These are phyloP conservation scores for Tilletia caries DNA, from an alignment of 1,284 basidiomycete species.

Conservation along the genomic window DNA sequence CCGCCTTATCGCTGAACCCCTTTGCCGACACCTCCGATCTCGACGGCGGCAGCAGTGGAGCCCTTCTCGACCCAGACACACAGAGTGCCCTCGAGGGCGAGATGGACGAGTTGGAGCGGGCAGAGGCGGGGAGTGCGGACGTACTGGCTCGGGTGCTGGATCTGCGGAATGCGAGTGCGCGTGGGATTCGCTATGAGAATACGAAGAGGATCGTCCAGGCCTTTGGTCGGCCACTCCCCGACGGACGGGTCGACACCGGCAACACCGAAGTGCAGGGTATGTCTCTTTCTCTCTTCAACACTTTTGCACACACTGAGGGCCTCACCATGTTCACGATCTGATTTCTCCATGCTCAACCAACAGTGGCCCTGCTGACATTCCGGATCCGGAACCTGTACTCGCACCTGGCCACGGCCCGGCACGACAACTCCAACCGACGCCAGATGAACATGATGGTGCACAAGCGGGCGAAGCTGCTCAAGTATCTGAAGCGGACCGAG, in stretches of 20 bases:
- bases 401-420: slow-evolving; percentile 68
- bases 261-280: slow-evolving; percentile 81
- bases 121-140: slow-evolving; percentile 65
- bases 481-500: slow-evolving; percentile 70
- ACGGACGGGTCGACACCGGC: slow-evolving; percentile 71
- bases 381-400: slow-evolving; percentile 76
- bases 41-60: neutral
- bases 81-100: slow-evolving; percentile 20
- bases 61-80: slow-evolving; percentile 15
- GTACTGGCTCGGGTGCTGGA: slow-evolving; percentile 72
- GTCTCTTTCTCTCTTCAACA: slow-evolving; percentile 37
- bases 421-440: slow-evolving; percentile 75
- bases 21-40: too few species aligned
- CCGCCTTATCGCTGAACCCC: neutral
- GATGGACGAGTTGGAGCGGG: slow-evolving; percentile 30
- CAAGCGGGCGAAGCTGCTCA: slow-evolving; percentile 75
- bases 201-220: slow-evolving; percentile 71
- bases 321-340: too few species aligned
- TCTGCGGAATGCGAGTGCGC: slow-evolving; percentile 78
- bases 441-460: slow-evolving; percentile 73
- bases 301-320: too few species aligned
- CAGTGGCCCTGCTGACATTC: slow-evolving; percentile 81
- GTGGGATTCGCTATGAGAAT: slow-evolving; percentile 81
- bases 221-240: slow-evolving; percentile 62
- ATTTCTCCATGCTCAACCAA: neutral